Conservation (phyloP, 2,329 filamentous ascomycete genomes). For the Aspergillus sp. region DNA sequence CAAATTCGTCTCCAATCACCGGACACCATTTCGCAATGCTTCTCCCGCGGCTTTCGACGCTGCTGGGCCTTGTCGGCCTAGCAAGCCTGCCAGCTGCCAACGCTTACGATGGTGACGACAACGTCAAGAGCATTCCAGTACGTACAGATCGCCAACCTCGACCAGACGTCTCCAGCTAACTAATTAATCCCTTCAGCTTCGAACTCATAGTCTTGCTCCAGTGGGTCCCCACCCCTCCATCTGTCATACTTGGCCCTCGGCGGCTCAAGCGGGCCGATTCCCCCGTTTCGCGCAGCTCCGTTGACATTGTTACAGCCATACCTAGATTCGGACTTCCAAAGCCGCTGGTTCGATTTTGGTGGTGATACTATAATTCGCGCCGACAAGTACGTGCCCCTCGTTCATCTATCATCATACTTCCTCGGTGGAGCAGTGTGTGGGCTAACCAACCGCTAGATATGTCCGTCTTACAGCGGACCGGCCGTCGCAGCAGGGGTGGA, state of each 20-base stretch:
- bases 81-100: conserved; percentile 29
- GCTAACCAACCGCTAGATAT: conserved; percentile 59
- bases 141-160: conserved; percentile 28
- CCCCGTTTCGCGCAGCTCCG: conserved; percentile 16
- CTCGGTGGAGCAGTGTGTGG: background rate
- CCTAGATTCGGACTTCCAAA: conserved; percentile 96
- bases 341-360: conserved; percentile 98
- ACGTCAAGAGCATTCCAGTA: conserved; percentile 67
- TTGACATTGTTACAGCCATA: conserved; percentile 66
- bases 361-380: conserved; percentile 83
- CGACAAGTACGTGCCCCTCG: conserved; percentile 50
- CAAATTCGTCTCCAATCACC: background rate
- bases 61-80: conserved; percentile 36
- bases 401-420: background rate
- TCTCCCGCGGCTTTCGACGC: conserved; percentile 33
- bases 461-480: conserved; percentile 89
- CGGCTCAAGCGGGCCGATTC: background rate
- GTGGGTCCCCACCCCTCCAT: conserved; percentile 52
- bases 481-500: conserved; percentile 86
- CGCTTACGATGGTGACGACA: conserved; percentile 49
- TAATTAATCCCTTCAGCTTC: conserved; percentile 57
- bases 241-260: conserved; percentile 6
- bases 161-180: conserved; percentile 8
- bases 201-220: conserved; percentile 80
- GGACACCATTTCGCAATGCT: conserved; percentile 26